These are phyloP conservation scores for Ceratobasidium sp. DNA, from an alignment of 1,284 basidiomycete genomes.

Conservation along the genomic window DNA sequence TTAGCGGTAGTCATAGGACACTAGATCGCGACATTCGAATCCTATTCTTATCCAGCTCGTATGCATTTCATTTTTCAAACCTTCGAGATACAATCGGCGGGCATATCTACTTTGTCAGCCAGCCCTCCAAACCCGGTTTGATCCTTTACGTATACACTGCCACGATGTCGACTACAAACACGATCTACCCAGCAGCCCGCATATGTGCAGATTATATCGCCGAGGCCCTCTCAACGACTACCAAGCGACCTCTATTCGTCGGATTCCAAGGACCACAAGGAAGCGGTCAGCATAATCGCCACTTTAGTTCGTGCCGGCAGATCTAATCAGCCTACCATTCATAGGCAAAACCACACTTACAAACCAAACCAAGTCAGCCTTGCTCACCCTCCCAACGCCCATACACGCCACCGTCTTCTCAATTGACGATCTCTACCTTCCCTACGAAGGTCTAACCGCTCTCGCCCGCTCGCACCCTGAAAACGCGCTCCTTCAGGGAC, in stretches of 20 bases:
- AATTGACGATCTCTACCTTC: conserved; percentile 86
- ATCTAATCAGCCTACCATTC: neutral
- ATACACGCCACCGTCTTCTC: conserved; percentile 73
- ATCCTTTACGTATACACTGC: neutral
- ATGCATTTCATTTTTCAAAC: neutral
- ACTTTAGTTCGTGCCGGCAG: conserved; percentile 46
- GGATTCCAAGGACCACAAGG: conserved; percentile 89
- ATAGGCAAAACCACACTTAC: conserved; percentile 51
- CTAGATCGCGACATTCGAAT: no score
- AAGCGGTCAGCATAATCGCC: conserved; percentile 76
- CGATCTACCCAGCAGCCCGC: conserved; percentile 30
- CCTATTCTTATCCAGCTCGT: no score
- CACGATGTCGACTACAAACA: conserved; percentile 5
- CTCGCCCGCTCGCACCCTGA: conserved; percentile 62
- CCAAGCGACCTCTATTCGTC: conserved; percentile 64
- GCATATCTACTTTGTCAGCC: neutral
- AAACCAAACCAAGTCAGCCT: conserved; percentile 46
- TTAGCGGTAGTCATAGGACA: no score
- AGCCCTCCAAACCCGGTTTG: neutral
- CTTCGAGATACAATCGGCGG: neutral
- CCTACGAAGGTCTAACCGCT: conserved; percentile 61
- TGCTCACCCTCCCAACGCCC: conserved; percentile 58
- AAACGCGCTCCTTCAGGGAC: conserved; percentile 74
- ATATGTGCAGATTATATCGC: conserved; percentile 25
- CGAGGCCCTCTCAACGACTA: conserved; percentile 4